phyloP scores from a whole-genome alignment of 2,329 filamentous ascomycete species.

The Colletotrichum cuscutae region DNA sequence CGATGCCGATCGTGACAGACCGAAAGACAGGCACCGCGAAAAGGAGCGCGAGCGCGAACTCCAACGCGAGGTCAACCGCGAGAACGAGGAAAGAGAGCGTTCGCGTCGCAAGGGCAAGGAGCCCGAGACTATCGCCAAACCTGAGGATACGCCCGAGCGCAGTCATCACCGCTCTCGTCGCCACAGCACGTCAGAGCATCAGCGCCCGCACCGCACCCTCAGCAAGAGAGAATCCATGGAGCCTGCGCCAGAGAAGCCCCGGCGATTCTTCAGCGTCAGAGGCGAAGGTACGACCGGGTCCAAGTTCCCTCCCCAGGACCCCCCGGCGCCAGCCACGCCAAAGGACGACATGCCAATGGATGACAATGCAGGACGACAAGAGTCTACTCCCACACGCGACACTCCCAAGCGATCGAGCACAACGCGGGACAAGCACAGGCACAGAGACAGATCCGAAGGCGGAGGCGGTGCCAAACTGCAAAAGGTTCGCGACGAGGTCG shows the following conservation, averaged over 20 bases:
- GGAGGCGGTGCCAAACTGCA: conserved; percentile 38
- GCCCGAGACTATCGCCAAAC: conserved; percentile 35
- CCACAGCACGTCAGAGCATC: conserved; percentile 51
- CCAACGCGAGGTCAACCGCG: not conserved
- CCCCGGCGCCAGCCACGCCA: conserved; percentile 27
- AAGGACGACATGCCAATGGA: conserved; percentile 35
- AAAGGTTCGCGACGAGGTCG: conserved; percentile 39
- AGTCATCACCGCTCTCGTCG: conserved; percentile 53
- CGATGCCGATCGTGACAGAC: not conserved
- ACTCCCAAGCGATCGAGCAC: conserved; percentile 46
- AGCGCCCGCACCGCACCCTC: conserved; percentile 37
- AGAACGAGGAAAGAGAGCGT: conserved; percentile 25
- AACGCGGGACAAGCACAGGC: conserved; percentile 42
- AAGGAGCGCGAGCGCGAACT: conserved; percentile 42
- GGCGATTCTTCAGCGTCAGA: conserved; percentile 55
- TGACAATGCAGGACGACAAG: conserved; percentile 37
- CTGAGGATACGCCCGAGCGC: conserved; percentile 34
- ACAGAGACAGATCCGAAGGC: conserved; percentile 43
- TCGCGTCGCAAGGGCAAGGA: conserved; percentile 48
- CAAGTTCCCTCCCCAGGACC: conserved; percentile 35
- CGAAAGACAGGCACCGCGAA: conserved; percentile 15
- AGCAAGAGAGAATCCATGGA: conserved; percentile 43
- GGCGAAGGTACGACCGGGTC: conserved; percentile 47
- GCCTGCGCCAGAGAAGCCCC: conserved; percentile 39
- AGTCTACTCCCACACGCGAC: conserved; percentile 41